Conservation (phyloP, 2,329 filamentous ascomycete genomes). For the Sclerotinia borealis region DNA sequence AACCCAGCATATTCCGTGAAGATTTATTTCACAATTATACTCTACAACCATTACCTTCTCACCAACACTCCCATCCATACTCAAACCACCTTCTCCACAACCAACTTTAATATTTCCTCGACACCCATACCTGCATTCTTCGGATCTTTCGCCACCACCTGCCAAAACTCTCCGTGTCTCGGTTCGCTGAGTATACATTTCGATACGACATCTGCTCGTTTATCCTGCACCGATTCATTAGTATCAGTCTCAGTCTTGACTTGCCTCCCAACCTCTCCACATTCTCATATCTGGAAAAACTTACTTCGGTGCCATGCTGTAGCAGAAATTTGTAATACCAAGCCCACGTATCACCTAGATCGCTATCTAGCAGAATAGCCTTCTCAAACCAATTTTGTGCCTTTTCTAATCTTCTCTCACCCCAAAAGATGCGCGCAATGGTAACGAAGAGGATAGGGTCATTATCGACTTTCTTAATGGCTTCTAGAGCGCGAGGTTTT, state of each 20-base stretch:
- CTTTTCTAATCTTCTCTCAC: constrained; percentile 84
- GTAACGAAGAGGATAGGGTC: constrained; percentile 85
- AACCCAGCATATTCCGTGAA: not conserved
- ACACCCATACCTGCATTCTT: constrained; percentile 66
- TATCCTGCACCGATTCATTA: constrained; percentile 50
- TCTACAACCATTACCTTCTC: not conserved
- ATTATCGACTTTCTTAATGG: constrained; percentile 94
- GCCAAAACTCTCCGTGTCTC: constrained; percentile 89
- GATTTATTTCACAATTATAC: not conserved
- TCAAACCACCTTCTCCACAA: constrained; percentile 46
- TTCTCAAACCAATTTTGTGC: constrained; percentile 97
- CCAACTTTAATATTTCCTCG: constrained; percentile 79
- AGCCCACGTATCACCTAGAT: constrained; percentile 89
- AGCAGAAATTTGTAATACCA: constrained; percentile 95
- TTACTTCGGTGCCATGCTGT: constrained; percentile 79
- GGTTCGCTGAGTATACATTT: constrained; percentile 84
- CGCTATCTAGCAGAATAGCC: constrained; percentile 79
- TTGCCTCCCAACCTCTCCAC: not conserved
- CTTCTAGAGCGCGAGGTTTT: constrained; percentile 84
- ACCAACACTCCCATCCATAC: not conserved
- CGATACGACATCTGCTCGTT: constrained; percentile 73
- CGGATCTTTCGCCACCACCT: constrained; percentile 77
- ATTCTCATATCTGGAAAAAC: constrained; percentile 20
- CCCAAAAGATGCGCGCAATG: constrained; percentile 94
- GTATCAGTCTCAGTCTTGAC: not conserved